A percentile compares a stretch with the other conserved stretches of the same genome.
These are phyloP conservation scores for Suillus subluteus DNA, from an alignment of 768 basidiomycete species.

Conservation along the genomic window DNA sequence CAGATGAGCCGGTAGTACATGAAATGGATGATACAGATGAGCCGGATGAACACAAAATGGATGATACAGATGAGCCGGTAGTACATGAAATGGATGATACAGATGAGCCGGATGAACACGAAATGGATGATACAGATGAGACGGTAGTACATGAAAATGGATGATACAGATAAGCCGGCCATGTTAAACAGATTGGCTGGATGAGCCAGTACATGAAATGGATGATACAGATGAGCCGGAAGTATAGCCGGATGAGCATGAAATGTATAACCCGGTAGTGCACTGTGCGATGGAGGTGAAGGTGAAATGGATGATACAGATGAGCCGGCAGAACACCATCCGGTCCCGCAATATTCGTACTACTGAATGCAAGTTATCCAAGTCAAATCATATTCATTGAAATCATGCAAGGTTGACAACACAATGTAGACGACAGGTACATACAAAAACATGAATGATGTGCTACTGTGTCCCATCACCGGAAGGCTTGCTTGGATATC, in stretches of 20 bases:
- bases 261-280: no score
- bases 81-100: no score
- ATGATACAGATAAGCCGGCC: no score
- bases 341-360: background rate
- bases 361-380: background rate
- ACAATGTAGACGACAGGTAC: background rate
- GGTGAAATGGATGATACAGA: background rate
- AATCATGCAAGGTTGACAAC: background rate
- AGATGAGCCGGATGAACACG: no score
- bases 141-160: no score
- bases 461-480: background rate
- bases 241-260: no score
- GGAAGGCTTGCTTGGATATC: background rate
- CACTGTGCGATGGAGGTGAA: no score
- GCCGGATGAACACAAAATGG: background rate
- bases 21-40: background rate
- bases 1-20: no score
- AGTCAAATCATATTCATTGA: slow-evolving; percentile 1
- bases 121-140: no score
- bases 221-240: no score
- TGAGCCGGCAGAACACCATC: background rate
- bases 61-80: background rate
- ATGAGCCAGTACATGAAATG: no score
- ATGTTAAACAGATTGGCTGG: no score
- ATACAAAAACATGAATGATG: background rate